Evolutionary conservation across 139 green algal genomes (phyloP), one percentile per base, ranked within the genome.

Genomic region (Chlorella sorokiniana): DNA sequence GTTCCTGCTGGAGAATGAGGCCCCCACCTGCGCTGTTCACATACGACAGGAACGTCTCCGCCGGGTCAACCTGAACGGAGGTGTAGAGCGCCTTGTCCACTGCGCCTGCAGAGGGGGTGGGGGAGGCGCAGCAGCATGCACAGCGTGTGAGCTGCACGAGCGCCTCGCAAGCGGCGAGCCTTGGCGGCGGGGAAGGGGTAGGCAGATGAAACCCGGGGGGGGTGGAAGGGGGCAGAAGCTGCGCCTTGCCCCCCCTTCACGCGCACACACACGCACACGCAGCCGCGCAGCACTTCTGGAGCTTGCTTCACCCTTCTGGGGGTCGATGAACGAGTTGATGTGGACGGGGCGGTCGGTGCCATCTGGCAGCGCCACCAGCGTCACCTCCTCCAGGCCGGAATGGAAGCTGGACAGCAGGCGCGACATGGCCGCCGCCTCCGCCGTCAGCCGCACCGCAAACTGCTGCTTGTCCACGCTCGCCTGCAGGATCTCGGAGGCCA

Each of bases 371-470:
- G 74, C 74, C 56, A 81, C 67, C 20, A 78, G 27, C 7, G 67
- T 83, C 35, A 69, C 86, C 80, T 95, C 92, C 27, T 94, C 90
- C 62, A 96, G 67, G 0, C 78, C 87, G 37, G 76, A 73, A 68
- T 96, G 91, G 77, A 96, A 96, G 27, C 75, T 91, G 45, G 76
- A 81, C 52, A 96, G 82, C 42, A 95, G 82, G 85, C 91, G 74
- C 7, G 56, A 61, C 14, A 83, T 69, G 31, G 69, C 89, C 33
- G 56, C 62, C 4, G 92, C 81, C 42, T 93, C 86, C 18, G 88
- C 93, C 0, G 92, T 73, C 1, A 95, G 83, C 11, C 73, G 78
- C 18, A 88, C 89, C 10, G 93, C 87, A 71, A 89, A 89, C 8
- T 61, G 71, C 14, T 93, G 87, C 38, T 83, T 84, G 73, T 96